Base-by-base conservation (phyloP, 164 flowering plant genomes). In the Annona cherimola region DNA sequence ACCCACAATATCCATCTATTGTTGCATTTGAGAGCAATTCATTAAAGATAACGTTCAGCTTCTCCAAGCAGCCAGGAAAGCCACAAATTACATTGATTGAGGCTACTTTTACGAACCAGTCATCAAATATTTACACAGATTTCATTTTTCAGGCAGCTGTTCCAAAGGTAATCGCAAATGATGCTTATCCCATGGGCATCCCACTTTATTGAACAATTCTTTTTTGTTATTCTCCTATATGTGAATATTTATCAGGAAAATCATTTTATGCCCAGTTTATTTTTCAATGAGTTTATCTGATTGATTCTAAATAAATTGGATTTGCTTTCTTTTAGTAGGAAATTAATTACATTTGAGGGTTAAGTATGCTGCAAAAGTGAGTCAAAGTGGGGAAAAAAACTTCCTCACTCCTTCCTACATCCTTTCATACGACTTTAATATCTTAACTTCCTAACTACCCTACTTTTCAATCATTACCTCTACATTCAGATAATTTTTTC, bases 121-220 rank as follows among this genome's bases (percentile, higher is more conserved):
- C 98, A 18, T 71, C 92, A 12, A 80, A 85, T 78, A 64, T 60
- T 63, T 91, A 76, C 71, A 81, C 92, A 14, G 86, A 95, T 80
- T 89, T 95, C 72, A 68, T 93, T 69, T 95, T 95, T 80, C 98
- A 91, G 83, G 99, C 99, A 18, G 99, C 99, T 69, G 99, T 95
- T 75, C 99, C 99, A 19, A 95, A 95, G 98, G 99, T 95, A 86
- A 83, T 45, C 20, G 7, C 63, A 60, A 43, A 50, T 50, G 57
- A 50, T 16, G 14, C 57, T 50, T 16, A 50, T 50, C 57, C 14
- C 14, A 8, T 11, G 57, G 57, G 14, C 57, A 50, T 50, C 42
- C 42, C 57, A 20, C 41, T 12, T 26, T 26, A 42, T n/a, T 61
- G 0, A 4, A 5, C 39, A 42, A 41, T 43, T 59, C 35, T 14